Evolutionary conservation across 1,284 basidiomycete genomes (phyloP).

Genomic region (Heimioporus retisporus): DNA sequence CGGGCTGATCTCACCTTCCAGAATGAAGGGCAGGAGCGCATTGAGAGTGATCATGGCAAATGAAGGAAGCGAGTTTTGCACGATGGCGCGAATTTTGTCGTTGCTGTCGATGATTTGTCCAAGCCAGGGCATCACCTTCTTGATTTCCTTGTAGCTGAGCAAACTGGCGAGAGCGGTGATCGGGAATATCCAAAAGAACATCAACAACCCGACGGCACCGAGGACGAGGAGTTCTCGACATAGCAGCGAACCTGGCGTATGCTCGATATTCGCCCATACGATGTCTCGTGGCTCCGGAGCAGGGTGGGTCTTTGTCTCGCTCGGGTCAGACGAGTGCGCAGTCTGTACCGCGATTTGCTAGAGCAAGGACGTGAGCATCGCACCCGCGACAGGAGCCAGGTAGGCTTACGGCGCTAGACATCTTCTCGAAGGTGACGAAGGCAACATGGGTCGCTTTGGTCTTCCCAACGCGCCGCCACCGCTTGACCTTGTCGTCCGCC

Average conservation of each 20-base stretch:
- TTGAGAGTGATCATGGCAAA: conserved; percentile 94
- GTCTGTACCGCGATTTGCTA: conserved; percentile 94
- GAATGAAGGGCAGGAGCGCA: conserved; percentile 87
- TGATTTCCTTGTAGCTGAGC: conserved; percentile 93
- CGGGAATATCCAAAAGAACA: conserved; percentile 91
- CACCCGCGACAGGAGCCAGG: background rate
- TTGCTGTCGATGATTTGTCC: conserved; percentile 83
- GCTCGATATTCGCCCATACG: conserved; percentile 91
- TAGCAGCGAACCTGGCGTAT: conserved; percentile 65
- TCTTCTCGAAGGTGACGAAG: conserved; percentile 98
- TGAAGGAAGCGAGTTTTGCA: conserved; percentile 94
- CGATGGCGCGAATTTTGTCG: conserved; percentile 84
- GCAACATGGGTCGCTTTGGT: conserved; percentile 88
- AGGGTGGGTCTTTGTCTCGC: conserved; percentile 73
- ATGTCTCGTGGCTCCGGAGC: conserved; percentile 98
- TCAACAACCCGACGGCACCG: conserved; percentile 71
- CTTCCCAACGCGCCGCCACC: conserved; percentile 70
- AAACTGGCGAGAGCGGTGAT: conserved; percentile 88
- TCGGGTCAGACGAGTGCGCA: conserved; percentile 80
- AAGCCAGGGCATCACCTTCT: conserved; percentile 90
- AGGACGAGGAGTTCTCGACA: conserved; percentile 80
- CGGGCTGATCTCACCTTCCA: conserved; percentile 75
- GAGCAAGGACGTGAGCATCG: background rate
- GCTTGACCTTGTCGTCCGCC: conserved; percentile 84
- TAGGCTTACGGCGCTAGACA: conserved; percentile 83